These are phyloP conservation scores for Rutidosis leptorrhynchoides DNA, from an alignment of 129 eudicot genomes.

Conservation along the genomic window DNA sequence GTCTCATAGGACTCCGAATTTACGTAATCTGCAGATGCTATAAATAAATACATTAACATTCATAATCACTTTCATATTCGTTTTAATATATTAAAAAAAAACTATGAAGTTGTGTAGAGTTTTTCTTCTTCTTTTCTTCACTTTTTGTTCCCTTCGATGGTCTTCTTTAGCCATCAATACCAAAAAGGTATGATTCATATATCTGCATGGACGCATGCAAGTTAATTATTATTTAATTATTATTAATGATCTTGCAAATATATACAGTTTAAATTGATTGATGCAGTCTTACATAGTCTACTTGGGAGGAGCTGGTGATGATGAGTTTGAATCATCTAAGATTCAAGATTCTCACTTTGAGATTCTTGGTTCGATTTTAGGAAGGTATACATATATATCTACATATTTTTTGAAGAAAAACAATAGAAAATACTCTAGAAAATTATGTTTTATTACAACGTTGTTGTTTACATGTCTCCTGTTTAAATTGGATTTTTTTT, in stretches of 20 bases:
- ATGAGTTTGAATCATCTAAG: constrained; percentile 34
- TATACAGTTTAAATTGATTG: background rate
- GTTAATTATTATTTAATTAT: background rate
- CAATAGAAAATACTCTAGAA: background rate
- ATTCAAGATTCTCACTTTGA: constrained; percentile 45
- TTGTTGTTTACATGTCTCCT: too few species aligned
- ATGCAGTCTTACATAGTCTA: constrained; percentile 69
- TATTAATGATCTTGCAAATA: background rate
- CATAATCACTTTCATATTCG: background rate
- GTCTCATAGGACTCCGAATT: background rate
- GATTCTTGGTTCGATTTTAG: constrained; percentile 50
- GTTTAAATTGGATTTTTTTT: background rate
- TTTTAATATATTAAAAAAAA: too few species aligned
- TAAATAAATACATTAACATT: too few species aligned
- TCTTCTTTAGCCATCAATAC: background rate
- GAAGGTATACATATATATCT: too few species aligned
- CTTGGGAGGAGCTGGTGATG: constrained; percentile 65
- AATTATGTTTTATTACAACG: background rate
- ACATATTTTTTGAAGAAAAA: too few species aligned
- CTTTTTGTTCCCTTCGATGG: background rate
- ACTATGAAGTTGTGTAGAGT: background rate
- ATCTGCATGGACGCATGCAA: background rate
- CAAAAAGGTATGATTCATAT: background rate
- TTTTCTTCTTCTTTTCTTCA: background rate
- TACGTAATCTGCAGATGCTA: background rate